phyloP scores from a whole-genome alignment of 179 eudicot species.

The Beta corolliflora region DNA sequence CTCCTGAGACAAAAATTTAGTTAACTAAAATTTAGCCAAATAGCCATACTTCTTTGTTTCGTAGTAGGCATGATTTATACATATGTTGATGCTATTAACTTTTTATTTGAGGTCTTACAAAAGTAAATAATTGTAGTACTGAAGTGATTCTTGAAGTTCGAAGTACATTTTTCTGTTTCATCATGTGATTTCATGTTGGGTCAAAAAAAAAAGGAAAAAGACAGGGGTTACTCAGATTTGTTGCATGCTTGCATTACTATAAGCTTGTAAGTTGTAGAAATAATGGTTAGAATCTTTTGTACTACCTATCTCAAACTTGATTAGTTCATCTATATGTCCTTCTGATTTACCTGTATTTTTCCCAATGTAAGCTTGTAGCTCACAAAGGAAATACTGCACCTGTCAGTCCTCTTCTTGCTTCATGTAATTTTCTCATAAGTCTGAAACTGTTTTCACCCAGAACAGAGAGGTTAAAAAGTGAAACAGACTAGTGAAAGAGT shows the following conservation, averaged over 20 bases:
- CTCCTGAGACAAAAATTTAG: too few relatives aligned
- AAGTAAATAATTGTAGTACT: slow-evolving; percentile 2
- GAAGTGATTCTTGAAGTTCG: slow-evolving; percentile 12
- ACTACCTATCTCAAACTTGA: slow-evolving; percentile 10
- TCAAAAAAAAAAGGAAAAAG: neutral
- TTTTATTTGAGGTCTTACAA: neutral
- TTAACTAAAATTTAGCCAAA: too few relatives aligned
- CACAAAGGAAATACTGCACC: slow-evolving; percentile 19
- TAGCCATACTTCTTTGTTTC: too few relatives aligned
- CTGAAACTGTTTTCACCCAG: neutral
- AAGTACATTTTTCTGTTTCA: slow-evolving; percentile 14
- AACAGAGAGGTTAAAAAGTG: slow-evolving; percentile 21
- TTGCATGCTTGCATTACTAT: slow-evolving; percentile 14
- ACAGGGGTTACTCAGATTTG: slow-evolving; percentile 7
- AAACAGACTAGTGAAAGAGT: slow-evolving; percentile 1
- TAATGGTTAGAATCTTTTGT: slow-evolving; percentile 15
- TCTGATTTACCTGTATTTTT: slow-evolving; percentile 19
- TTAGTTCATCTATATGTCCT: slow-evolving; percentile 2
- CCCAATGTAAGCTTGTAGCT: slow-evolving; percentile 10
- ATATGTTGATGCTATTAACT: neutral
- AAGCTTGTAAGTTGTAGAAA: slow-evolving; percentile 5
- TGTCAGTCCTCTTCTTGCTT: slow-evolving; percentile 16
- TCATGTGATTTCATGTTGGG: slow-evolving; percentile 28
- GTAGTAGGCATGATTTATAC: neutral
- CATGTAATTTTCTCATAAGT: neutral